phyloP scores from a whole-genome alignment of 305 asterid species.

The Coffea humblotiana region DNA sequence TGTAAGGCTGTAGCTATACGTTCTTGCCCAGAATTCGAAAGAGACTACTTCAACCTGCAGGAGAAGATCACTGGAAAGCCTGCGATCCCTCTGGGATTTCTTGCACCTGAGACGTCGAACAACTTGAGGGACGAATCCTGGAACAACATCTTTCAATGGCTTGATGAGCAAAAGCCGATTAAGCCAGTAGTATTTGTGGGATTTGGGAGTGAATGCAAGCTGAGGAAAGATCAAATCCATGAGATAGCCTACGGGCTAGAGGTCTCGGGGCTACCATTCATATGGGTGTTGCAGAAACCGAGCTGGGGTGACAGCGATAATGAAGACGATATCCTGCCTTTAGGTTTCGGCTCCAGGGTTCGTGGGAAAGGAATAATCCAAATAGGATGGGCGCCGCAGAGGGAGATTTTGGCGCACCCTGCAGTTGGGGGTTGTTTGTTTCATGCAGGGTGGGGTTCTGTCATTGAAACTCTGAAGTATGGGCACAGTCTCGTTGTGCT shows the following conservation, averaged over 20 bases:
- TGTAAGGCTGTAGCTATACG: constrained; percentile 5
- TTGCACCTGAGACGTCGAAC: constrained; percentile 24
- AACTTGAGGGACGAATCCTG: neutral
- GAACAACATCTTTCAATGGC: constrained; percentile 32
- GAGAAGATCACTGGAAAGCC: constrained; percentile 16
- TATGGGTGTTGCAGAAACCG: constrained; percentile 35
- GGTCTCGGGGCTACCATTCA: constrained; percentile 25
- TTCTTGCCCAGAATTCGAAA: constrained; percentile 11
- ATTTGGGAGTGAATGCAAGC: constrained; percentile 39
- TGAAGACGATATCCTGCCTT: constrained; percentile 14
- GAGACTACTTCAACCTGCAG: neutral
- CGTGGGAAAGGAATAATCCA: constrained; percentile 32
- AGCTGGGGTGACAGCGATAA: constrained; percentile 9
- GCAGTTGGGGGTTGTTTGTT: constrained; percentile 30
- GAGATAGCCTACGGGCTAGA: constrained; percentile 25
- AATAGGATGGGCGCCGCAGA: constrained; percentile 44
- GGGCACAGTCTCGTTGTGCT: constrained; percentile 29
- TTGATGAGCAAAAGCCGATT: constrained; percentile 20
- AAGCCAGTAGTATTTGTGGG: constrained; percentile 30
- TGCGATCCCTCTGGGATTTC: constrained; percentile 33
- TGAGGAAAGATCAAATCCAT: constrained; percentile 23
- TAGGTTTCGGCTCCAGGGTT: constrained; percentile 14
- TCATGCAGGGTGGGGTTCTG: constrained; percentile 41
- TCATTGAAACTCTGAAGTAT: constrained; percentile 23
- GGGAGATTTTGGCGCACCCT: constrained; percentile 40